Conservation (phyloP, 768 basidiomycete genomes). For the Russula abietina region DNA sequence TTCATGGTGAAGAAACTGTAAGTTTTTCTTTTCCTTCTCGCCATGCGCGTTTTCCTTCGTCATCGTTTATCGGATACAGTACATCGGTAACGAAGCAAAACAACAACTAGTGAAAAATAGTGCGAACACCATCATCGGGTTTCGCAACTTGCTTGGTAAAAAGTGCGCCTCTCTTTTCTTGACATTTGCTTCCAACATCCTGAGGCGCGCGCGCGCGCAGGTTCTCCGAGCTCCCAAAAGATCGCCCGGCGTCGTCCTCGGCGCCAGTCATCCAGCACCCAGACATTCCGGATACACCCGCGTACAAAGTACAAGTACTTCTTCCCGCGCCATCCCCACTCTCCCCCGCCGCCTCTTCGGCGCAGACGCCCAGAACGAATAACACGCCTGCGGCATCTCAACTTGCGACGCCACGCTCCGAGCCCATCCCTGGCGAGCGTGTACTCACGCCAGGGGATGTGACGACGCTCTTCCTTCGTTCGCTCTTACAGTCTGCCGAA, state of each 20-base stretch:
- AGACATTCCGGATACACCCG: constrained; percentile 60
- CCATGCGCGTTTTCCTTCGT: constrained; percentile 8
- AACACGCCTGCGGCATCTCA: constrained; percentile 63
- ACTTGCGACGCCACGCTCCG: constrained; percentile 65
- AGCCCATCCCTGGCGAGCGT: constrained; percentile 59
- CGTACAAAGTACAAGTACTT: constrained; percentile 79
- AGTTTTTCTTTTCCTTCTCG: constrained; percentile 30
- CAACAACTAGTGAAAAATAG: constrained; percentile 93
- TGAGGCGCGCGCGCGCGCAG: constrained; percentile 31
- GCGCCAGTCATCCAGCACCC: constrained; percentile 77
- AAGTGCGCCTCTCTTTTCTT: constrained; percentile 50
- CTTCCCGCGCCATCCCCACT: constrained; percentile 70
- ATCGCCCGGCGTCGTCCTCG: constrained; percentile 43
- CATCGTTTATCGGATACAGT: constrained; percentile 42
- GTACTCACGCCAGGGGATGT: constrained; percentile 80
- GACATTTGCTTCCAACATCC: neutral
- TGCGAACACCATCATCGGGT: constrained; percentile 90
- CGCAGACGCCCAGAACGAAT: constrained; percentile 38
- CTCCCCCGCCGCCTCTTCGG: constrained; percentile 37
- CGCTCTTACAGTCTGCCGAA: constrained; percentile 78
- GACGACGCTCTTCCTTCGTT: constrained; percentile 76
- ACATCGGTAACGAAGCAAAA: constrained; percentile 92
- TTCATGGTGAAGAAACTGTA: constrained; percentile 87
- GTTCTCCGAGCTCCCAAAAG: constrained; percentile 67
- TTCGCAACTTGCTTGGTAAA: constrained; percentile 90